Evolutionary conservation across 164 flowering plant species (phyloP).

Genomic region (Piper longum): DNA sequence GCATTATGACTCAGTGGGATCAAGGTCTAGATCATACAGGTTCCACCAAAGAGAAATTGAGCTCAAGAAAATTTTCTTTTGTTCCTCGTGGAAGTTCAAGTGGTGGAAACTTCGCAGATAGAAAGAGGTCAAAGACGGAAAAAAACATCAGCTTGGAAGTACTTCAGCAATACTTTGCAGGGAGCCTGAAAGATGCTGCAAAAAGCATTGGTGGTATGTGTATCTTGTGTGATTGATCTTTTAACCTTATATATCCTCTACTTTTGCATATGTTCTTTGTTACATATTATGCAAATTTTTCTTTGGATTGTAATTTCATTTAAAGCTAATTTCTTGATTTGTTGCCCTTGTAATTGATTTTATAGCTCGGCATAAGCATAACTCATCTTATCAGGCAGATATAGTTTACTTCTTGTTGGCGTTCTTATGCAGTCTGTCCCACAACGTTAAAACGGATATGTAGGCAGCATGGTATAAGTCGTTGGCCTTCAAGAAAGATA

Average conservation of each 20-base stretch:
- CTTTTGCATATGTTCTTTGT: no score
- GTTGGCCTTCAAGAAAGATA: slow-evolving; percentile 90
- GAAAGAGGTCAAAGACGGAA: slow-evolving; percentile 52
- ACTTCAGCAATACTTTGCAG: slow-evolving; percentile 72
- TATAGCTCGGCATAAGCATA: no score
- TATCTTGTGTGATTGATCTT: neutral
- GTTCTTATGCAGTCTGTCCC: slow-evolving; percentile 55
- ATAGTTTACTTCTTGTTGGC: neutral
- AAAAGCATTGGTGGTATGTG: slow-evolving; percentile 73
- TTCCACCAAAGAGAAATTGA: slow-evolving; percentile 13
- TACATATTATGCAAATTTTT: no score
- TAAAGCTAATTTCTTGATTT: no score
- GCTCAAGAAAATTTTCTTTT: neutral
- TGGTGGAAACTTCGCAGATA: slow-evolving; percentile 35
- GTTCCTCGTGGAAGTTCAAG: slow-evolving; percentile 22
- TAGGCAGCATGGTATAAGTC: slow-evolving; percentile 69
- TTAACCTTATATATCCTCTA: neutral
- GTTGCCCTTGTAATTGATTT: no score
- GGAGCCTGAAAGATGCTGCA: slow-evolving; percentile 92
- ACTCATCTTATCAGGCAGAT: no score
- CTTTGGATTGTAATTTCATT: no score
- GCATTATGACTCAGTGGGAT: slow-evolving; percentile 26
- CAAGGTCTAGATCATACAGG: slow-evolving; percentile 18
- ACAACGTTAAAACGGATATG: slow-evolving; percentile 88
- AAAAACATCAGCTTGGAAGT: slow-evolving; percentile 68